Conservation (phyloP, 139 green algal species). For the Astrephomene gubernaculifera region DNA sequence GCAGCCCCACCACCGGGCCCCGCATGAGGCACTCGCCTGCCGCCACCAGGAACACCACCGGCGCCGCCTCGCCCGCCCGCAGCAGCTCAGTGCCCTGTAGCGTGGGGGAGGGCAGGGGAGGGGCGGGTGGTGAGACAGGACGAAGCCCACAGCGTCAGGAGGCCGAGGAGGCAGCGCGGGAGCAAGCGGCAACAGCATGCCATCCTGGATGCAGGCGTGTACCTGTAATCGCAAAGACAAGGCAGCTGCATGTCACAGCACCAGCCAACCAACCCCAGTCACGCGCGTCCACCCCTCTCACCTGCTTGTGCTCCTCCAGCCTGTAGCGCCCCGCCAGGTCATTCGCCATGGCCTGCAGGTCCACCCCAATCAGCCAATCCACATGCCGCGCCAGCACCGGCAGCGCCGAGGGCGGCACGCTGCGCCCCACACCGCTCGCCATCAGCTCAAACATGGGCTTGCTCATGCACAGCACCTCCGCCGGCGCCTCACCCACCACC, state of each 20-base stretch:
- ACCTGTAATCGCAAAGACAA: too few species aligned
- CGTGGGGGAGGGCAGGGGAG: neutral
- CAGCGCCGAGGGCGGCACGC: constrained; percentile 13
- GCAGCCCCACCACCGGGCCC: constrained; percentile 31
- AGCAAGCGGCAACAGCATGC: too few species aligned
- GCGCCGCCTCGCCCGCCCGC: constrained; percentile 31
- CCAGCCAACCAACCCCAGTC: too few species aligned
- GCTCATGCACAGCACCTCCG: constrained; percentile 49
- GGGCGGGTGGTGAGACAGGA: neutral
- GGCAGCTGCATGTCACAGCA: too few species aligned
- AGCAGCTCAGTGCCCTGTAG: constrained; percentile 47
- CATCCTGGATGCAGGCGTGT: too few species aligned
- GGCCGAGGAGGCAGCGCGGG: too few species aligned
- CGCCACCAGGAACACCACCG: constrained; percentile 37
- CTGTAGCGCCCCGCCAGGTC: constrained; percentile 12
- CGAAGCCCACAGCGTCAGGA: too few species aligned
- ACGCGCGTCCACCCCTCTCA: too few species aligned
- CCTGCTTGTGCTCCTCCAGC: constrained; percentile 51
- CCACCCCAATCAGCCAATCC: constrained; percentile 27
- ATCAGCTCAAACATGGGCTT: constrained; percentile 41
- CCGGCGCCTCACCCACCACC: neutral
- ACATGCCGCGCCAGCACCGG: constrained; percentile 27
- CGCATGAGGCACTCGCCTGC: constrained; percentile 33
- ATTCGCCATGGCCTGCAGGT: constrained; percentile 11
- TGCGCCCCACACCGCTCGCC: constrained; percentile 30